Base-by-base conservation (phyloP, 305 asterid genomes). In the Fraxinus paxiana region DNA sequence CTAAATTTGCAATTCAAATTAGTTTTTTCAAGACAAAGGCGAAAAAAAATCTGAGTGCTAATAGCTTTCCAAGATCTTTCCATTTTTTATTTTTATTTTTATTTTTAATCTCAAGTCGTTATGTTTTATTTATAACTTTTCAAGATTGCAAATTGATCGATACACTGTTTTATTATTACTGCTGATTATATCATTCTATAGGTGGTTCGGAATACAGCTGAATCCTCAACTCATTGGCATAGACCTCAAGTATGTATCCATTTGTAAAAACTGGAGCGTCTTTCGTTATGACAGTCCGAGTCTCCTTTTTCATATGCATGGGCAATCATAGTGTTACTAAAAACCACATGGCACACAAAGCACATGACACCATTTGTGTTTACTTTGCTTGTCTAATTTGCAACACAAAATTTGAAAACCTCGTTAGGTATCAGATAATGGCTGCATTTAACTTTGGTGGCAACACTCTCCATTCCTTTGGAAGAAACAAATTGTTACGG, bases 121-220 rank as follows among this genome's bases (percentile, higher is more conserved):
- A 12, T 12, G 13, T 48, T 73, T 9, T 63, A 5, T 75, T 31
- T 81, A 79, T 77, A 75, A 65, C 63, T 79, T 79, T 77, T 67
- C n/a, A 51, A 74, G 30, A 24, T 28, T 82, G 82, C 65, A 75
- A 73, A 74, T 69, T 56, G 28, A 12, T 82, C 35, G 63, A 67
- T 77, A 71, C 37, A 51, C 79, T 65, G 13, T 79, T 77, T 6
- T 86, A 75, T 81, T 84, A 67, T 79, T 84, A 81, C 77, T 85
- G 86, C 65, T 77, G 41, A 34, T 48, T 43, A 34, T 85, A 76
- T 85, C 82, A 70, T 83, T 70, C 65, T 71, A 80, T 86, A 93
- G 99, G 99, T 93, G 99, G 99, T 92, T 95, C 20, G 97, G 99
- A 87, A 90, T 94, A 87, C 98, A 94, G 78, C 87, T 96, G 82